A percentile compares a stretch with the other conserved stretches of the same genome.
phyloP scores from a whole-genome alignment of 768 basidiomycete genomes.

The Termitomyces eurrhizus region DNA sequence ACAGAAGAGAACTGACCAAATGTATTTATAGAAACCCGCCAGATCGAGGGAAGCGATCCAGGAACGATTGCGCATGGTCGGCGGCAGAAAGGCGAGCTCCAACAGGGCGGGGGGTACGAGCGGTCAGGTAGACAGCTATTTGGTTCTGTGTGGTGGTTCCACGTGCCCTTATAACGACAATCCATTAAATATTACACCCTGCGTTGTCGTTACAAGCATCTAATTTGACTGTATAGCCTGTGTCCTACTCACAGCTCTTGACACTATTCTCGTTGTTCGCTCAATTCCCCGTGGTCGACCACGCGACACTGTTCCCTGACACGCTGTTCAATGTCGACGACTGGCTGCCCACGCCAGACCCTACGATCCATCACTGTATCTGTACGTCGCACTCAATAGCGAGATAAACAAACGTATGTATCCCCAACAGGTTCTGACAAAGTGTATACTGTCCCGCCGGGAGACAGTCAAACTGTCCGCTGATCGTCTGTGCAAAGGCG shows the following conservation, averaged over 20 bases:
- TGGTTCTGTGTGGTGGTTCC: too few relatives aligned
- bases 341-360: constrained; percentile 44
- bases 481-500: constrained; percentile 31
- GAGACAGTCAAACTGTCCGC: constrained; percentile 40
- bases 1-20: too few relatives aligned
- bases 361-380: constrained; percentile 4
- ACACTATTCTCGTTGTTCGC: constrained; percentile 45
- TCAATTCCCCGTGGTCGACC: constrained; percentile 54
- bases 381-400: neutral
- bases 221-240: too few relatives aligned
- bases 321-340: constrained; percentile 40
- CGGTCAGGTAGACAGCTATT: too few relatives aligned
- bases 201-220: too few relatives aligned
- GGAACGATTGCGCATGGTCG: too few relatives aligned
- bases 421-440: constrained; percentile 58
- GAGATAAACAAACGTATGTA: constrained; percentile 23
- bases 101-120: too few relatives aligned
- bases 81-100: too few relatives aligned
- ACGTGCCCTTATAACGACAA: too few relatives aligned
- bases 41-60: too few relatives aligned
- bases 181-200: too few relatives aligned
- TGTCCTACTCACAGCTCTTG: constrained; percentile 45
- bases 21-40: too few relatives aligned
- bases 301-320: constrained; percentile 38
- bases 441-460: constrained; percentile 45